phyloP scores from a whole-genome alignment of 441 rosid species.

The Macaranga tanarius region DNA sequence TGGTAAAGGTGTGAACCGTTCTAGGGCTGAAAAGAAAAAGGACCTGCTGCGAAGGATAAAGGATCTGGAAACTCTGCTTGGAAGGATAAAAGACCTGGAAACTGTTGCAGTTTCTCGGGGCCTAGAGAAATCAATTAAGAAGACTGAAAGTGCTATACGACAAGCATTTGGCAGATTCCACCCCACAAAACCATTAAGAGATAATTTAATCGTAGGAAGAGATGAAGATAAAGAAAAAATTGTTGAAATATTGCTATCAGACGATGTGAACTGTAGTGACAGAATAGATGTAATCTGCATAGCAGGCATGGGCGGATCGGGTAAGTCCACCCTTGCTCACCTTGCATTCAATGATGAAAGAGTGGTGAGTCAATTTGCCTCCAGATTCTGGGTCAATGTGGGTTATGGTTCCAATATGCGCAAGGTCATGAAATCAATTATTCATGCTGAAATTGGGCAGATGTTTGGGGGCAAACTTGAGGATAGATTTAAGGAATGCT shows the following conservation, averaged over 20 bases:
- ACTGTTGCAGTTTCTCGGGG: background rate
- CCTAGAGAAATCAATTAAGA: background rate
- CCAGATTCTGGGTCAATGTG: slow-evolving; percentile 13
- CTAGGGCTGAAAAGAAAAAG: background rate
- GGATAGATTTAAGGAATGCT: background rate
- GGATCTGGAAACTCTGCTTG: no score
- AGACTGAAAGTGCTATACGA: background rate
- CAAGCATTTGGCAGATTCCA: background rate
- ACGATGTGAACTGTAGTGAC: background rate
- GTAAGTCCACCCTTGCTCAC: slow-evolving; percentile 19
- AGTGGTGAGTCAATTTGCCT: background rate
- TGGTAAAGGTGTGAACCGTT: no score
- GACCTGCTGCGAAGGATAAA: no score
- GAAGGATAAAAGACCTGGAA: background rate
- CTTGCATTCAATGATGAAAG: background rate
- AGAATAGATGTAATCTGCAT: background rate
- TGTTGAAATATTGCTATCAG: background rate
- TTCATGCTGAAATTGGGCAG: background rate
- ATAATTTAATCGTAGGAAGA: slow-evolving; percentile 2
- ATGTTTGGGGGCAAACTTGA: background rate
- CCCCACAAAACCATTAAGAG: background rate
- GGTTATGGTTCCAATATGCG: background rate
- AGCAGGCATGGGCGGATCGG: slow-evolving; percentile 12
- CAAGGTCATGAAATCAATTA: background rate
- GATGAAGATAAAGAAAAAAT: background rate